These are phyloP conservation scores for Alternaria conjuncta DNA, from an alignment of 2,329 filamentous ascomycete genomes.

Conservation along the genomic window DNA sequence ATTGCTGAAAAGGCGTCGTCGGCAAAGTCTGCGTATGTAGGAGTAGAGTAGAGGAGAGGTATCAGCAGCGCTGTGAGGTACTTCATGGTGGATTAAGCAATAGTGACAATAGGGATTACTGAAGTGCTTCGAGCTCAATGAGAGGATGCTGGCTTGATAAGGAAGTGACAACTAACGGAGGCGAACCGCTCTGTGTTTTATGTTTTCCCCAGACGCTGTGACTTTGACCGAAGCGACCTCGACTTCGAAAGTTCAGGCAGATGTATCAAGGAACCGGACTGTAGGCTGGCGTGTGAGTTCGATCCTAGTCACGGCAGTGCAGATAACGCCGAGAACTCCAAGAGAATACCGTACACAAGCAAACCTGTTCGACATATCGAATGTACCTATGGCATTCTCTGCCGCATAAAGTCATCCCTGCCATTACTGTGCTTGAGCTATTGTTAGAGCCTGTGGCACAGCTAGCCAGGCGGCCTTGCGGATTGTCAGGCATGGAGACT, in stretches of 20 bases:
- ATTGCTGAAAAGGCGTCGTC: constrained; percentile 37
- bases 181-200: constrained; percentile 26
- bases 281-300: constrained; percentile 24
- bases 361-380: constrained; percentile 22
- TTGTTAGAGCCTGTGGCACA: constrained; percentile 23
- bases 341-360: constrained; percentile 22
- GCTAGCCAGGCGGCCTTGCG: constrained; percentile 21
- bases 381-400: constrained; percentile 15
- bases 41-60: constrained; percentile 19
- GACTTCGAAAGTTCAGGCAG: constrained; percentile 12
- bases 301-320: not conserved
- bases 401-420: constrained; percentile 11
- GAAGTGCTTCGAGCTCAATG: not conserved
- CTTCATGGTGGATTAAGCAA: constrained; percentile 28
- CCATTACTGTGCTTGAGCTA: not conserved
- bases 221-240: constrained; percentile 22
- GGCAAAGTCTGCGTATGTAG: constrained; percentile 30
- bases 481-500: constrained; percentile 23
- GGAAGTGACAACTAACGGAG: constrained; percentile 1
- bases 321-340: constrained; percentile 10
- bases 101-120: not conserved
- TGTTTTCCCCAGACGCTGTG: constrained; percentile 18
- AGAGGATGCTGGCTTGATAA: constrained; percentile 2
- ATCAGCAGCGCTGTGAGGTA: constrained; percentile 16
- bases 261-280: constrained; percentile 18